Percentiles rank a stretch among this genome's conserved stretches.
phyloP scores from a whole-genome alignment of 768 basidiomycete species.

The Mycena haematopus region DNA sequence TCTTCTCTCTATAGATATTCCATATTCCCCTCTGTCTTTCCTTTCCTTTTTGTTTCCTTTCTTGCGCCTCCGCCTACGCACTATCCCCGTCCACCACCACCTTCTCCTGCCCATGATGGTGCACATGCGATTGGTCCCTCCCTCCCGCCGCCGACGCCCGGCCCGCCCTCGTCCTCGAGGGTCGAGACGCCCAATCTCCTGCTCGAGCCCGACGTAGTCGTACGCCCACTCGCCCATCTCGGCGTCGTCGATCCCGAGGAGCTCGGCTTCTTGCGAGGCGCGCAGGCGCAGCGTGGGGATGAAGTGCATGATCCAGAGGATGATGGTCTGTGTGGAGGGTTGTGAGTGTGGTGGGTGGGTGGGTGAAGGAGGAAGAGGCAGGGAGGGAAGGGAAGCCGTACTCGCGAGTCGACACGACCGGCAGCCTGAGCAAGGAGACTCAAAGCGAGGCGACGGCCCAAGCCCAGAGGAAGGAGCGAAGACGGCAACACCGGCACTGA shows the following conservation, averaged over 20 bases:
- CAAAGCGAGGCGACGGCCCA: too few relatives aligned
- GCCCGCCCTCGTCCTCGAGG: conserved; percentile 29
- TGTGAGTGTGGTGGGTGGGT: too few relatives aligned
- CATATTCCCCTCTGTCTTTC: too few relatives aligned
- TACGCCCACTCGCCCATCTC: conserved; percentile 93
- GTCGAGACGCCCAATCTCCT: conserved; percentile 54
- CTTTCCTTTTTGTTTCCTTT: too few relatives aligned
- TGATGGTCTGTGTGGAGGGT: conserved; percentile 59
- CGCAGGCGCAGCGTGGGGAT: conserved; percentile 84
- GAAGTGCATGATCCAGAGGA: conserved; percentile 88
- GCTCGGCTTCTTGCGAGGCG: conserved; percentile 66
- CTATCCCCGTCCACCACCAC: not conserved
- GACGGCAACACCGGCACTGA: too few relatives aligned
- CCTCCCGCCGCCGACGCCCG: conserved; percentile 23
- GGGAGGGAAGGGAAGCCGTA: too few relatives aligned
- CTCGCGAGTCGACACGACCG: too few relatives aligned
- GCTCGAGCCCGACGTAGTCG: conserved; percentile 83
- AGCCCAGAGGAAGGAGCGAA: too few relatives aligned
- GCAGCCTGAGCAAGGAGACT: too few relatives aligned
- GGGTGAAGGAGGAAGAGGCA: too few relatives aligned
- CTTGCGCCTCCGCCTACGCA: not conserved
- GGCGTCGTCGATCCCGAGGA: conserved; percentile 87
- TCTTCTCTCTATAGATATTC: too few relatives aligned
- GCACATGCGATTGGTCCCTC: conserved; percentile 25
- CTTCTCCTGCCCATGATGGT: conserved; percentile 18